Evolutionary conservation across 2,329 filamentous ascomycete species (phyloP).

Genomic region (Trichophaea hybrida): DNA sequence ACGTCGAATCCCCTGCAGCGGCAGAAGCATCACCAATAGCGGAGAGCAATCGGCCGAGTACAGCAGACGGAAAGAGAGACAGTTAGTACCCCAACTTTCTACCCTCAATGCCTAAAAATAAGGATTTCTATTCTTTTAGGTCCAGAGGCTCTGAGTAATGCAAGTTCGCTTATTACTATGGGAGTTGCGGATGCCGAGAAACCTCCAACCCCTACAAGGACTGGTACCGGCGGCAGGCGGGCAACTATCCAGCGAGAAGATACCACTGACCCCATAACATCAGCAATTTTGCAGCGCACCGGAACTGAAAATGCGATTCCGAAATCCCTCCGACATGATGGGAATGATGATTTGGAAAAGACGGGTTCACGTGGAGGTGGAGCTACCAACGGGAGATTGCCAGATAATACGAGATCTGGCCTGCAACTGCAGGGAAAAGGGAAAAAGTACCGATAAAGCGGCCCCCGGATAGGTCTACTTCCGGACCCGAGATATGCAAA

Average conservation of each 20-base stretch:
- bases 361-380: constrained; percentile 28
- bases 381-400: background rate
- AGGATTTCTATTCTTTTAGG: background rate
- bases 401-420: constrained; percentile 18
- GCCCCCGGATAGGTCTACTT: background rate
- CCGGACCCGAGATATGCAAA: background rate
- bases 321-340: constrained; percentile 32
- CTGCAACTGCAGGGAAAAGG: constrained; percentile 38
- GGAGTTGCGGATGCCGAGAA: background rate
- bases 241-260: background rate
- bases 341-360: constrained; percentile 31
- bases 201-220: background rate
- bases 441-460: constrained; percentile 42
- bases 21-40: background rate
- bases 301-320: constrained; percentile 18
- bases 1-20: background rate
- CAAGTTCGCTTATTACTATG: background rate
- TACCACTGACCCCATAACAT: constrained; percentile 19
- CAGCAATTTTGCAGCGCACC: constrained; percentile 22
- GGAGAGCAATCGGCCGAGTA: background rate
- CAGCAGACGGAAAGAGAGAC: background rate
- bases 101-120: background rate
- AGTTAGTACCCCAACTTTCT: background rate
- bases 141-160: background rate
- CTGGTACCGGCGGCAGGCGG: background rate